Evolutionary conservation across 139 green algal species (phyloP), one percentile per base, ranked within the genome.

Genomic region (Helicosporidium sp.): DNA sequence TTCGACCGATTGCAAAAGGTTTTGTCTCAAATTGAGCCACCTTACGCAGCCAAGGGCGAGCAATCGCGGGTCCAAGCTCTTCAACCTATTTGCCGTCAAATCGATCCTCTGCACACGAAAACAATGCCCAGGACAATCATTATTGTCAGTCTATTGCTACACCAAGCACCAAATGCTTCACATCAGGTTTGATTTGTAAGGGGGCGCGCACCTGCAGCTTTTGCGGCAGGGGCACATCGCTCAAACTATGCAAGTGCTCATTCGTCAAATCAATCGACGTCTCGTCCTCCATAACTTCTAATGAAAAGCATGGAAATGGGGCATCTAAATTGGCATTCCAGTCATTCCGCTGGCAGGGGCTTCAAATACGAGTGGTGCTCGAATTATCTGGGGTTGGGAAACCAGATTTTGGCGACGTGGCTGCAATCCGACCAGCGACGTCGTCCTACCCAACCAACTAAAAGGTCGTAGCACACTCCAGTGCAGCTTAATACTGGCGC

Each of bases 51-150:
- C 57, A 0, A 93, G 52, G 0, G 57, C 61, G n/a, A 87, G 51
- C 1, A 93, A 60, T 18, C 61, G 58, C 0, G 53, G 41, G 36
- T 93, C 82, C 4, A 93, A 54, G 0, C 39, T 49, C 13, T 52
- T 62, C 12, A 93, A 57, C 7, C 82, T 57, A 47, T 93, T 93
- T 12, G 72, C 71, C 1, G 80, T 93, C 5, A 91, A 52, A 54
- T 93, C 82, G 15, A 93, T 47, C 0, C 54, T 27, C 75, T 88
- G 62, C 31, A 61, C n/a, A n/a, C n/a, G n/a, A n/a, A n/a, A n/a
- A n/a, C n/a, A n/a, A n/a, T n/a, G n/a, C n/a, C 18, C 20, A 25
- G 10, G 31, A n/a, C n/a, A n/a, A n/a, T n/a, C n/a, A 4, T 39
- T 52, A 13, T 10, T 22, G 26, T n/a, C 7, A 25, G 8, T 26